phyloP scores from a whole-genome alignment of 768 basidiomycete species.

The Tulasnella sp. region DNA sequence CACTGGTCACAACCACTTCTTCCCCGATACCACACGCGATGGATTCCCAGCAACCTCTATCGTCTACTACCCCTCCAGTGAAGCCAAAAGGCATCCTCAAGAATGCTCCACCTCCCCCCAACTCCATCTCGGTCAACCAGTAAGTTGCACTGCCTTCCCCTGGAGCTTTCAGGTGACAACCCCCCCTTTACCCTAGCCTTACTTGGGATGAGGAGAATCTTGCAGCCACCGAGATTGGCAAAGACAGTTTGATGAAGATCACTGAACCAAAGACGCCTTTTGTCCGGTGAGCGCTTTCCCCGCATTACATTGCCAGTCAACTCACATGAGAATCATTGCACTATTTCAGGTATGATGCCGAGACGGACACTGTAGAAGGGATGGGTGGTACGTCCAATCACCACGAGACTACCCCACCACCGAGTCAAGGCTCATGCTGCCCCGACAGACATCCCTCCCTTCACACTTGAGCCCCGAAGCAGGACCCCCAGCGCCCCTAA shows the following conservation, averaged over 20 bases:
- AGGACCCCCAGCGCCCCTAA: conserved; percentile 24
- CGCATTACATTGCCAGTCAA: conserved; percentile 24
- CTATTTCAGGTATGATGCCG: conserved; percentile 52
- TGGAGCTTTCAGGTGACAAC: not conserved
- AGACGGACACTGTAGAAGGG: conserved; percentile 72
- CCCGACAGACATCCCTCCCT: conserved; percentile 62
- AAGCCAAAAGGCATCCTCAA: conserved; percentile 85
- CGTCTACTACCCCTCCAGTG: conserved; percentile 10
- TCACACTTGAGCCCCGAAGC: conserved; percentile 38
- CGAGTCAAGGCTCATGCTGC: conserved; percentile 4
- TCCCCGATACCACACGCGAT: no score
- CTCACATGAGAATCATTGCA: conserved; percentile 2
- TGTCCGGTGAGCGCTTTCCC: conserved; percentile 38
- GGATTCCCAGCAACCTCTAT: no score
- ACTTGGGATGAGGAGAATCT: conserved; percentile 96
- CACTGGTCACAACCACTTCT: no score
- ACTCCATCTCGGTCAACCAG: not conserved
- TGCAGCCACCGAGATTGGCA: conserved; percentile 82
- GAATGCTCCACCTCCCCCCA: conserved; percentile 43
- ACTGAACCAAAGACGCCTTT: conserved; percentile 96
- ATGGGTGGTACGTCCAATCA: conserved; percentile 39
- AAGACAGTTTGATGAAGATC: conserved; percentile 97
- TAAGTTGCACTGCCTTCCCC: not conserved
- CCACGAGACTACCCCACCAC: not conserved
- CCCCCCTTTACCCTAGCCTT: conserved; percentile 35